Percentiles rank a stretch among this genome's conserved stretches.
Conservation (phyloP, 2,329 filamentous ascomycete genomes). For the Esteya vermicola region DNA sequence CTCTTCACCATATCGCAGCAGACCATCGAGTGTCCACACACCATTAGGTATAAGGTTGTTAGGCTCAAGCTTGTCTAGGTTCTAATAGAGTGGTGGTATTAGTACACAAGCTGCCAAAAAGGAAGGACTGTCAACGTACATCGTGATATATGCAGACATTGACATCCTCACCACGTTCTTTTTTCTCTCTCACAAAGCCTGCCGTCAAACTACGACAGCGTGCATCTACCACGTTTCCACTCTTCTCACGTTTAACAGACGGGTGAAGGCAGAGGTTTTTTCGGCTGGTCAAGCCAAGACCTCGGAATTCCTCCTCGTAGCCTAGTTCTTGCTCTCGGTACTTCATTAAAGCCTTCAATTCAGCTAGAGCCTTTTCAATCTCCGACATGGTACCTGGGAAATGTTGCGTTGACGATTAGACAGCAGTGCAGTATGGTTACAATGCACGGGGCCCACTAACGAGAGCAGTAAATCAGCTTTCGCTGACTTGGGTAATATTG, state of each 20-base stretch:
- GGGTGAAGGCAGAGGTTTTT: slow-evolving; percentile 97
- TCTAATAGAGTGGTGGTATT: slow-evolving; percentile 30
- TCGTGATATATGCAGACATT: slow-evolving; percentile 94
- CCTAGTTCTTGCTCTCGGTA: slow-evolving; percentile 85
- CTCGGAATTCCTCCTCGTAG: slow-evolving; percentile 80
- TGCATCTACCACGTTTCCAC: slow-evolving; percentile 86
- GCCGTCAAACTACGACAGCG: slow-evolving; percentile 89
- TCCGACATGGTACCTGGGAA: slow-evolving; percentile 80
- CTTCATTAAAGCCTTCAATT: slow-evolving; percentile 87
- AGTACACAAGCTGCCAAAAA: not conserved
- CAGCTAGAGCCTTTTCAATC: slow-evolving; percentile 92
- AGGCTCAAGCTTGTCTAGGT: slow-evolving; percentile 76
- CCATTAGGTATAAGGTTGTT: slow-evolving; percentile 90
- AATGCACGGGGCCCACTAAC: too few relatives aligned
- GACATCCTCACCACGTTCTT: slow-evolving; percentile 85
- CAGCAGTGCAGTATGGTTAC: too few relatives aligned
- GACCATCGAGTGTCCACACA: slow-evolving; percentile 86
- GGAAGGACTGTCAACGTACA: slow-evolving; percentile 26
- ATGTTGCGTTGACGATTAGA: not conserved
- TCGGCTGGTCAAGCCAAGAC: slow-evolving; percentile 81
- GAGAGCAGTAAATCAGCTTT: slow-evolving; percentile 97
- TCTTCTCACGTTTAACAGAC: slow-evolving; percentile 92
- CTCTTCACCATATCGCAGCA: slow-evolving; percentile 81
- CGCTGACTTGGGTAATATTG: slow-evolving; percentile 83
- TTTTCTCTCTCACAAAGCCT: slow-evolving; percentile 95